Base-by-base conservation (phyloP, 2,329 filamentous ascomycete genomes). In the Exophiala aquamarina region DNA sequence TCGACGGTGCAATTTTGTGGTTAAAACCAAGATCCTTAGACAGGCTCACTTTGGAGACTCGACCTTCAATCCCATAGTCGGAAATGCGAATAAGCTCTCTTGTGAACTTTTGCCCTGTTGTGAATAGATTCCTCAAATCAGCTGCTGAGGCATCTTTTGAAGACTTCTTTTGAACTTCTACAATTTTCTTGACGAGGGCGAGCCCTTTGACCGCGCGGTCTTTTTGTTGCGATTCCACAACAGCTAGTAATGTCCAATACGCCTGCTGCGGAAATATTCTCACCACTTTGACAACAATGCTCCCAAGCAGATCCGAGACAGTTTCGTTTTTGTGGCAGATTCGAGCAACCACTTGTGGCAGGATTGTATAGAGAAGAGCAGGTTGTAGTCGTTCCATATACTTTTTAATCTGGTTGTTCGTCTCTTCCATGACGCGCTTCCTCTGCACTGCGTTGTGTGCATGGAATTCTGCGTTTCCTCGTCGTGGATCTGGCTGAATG, bases 281-380 rank as follows among this genome's bases (percentile, higher is more conserved):
- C 7, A 95, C 84, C n/a, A 96, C 89, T 63, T 88, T 92, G 51
- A 86, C 72, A 45, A 98, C 90, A 56, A 97, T 92, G 26, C 78
- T 77, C 43, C 84, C 81, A 5, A 99, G 72, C 8, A 87, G 74
- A 49, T 84, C 81, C 68, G 89, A 94, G 2, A 95, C 89, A 1
- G 83, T 80, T 3, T 68, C 68, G 64, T 95, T 88, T 1, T 86
- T 83, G 69, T 98, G 93, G 36, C 87, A 88, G 60, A 99, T 96
- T 23, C 93, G 84, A n/a, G 92, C 93, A 47, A 98, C 87, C 52
- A 98, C 86, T 67, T 98, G 93, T 4, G 93, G 87, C 33, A 99
- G 75, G 4, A 92, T 82, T 1, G 76, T 78, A 57, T 76, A 77
- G 20, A 76, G 67, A 63, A 75, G 49, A 36, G 59, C 72, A 40